These are phyloP conservation scores for Diplodia mutila DNA, from an alignment of 2,329 filamentous ascomycete species.

Conservation along the genomic window DNA sequence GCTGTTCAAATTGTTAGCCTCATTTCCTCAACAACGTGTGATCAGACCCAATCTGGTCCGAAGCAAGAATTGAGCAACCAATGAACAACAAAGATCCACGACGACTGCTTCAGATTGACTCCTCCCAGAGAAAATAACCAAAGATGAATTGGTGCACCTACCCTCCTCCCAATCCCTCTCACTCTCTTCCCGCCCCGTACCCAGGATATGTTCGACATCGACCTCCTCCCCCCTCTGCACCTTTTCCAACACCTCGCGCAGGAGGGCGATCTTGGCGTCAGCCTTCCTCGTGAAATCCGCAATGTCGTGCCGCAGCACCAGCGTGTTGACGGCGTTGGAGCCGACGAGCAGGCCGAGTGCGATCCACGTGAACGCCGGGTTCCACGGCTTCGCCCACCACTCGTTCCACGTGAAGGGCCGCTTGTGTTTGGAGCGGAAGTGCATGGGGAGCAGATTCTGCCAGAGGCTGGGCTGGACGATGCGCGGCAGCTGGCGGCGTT, in stretches of 20 bases:
- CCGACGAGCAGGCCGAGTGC: slow-evolving; percentile 76
- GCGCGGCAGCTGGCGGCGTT: slow-evolving; percentile 37
- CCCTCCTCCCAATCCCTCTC: slow-evolving; percentile 90
- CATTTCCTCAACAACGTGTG: not conserved
- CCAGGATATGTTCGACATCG: slow-evolving; percentile 81
- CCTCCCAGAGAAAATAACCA: not conserved
- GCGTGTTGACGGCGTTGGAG: slow-evolving; percentile 92
- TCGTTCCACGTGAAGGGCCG: not conserved
- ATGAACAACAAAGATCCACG: not conserved
- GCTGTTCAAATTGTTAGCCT: slow-evolving; percentile 51
- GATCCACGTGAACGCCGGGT: slow-evolving; percentile 69
- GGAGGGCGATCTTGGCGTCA: slow-evolving; percentile 74
- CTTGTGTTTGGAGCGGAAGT: slow-evolving; percentile 30
- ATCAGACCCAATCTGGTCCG: not conserved
- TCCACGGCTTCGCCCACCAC: slow-evolving; percentile 44
- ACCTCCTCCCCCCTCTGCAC: slow-evolving; percentile 75
- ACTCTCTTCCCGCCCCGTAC: slow-evolving; percentile 72
- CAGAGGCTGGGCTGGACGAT: slow-evolving; percentile 44
- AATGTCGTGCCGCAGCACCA: slow-evolving; percentile 77
- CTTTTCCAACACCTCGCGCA: slow-evolving; percentile 75
- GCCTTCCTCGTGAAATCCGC: slow-evolving; percentile 73
- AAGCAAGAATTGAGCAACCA: not conserved
- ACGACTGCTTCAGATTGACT: not conserved
- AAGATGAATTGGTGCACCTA: slow-evolving; percentile 45
- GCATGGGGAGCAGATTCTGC: slow-evolving; percentile 42